Percentiles rank a stretch among this genome's conserved stretches.
Conservation (phyloP, 1,284 basidiomycete genomes). For the Malassezia japonica region DNA sequence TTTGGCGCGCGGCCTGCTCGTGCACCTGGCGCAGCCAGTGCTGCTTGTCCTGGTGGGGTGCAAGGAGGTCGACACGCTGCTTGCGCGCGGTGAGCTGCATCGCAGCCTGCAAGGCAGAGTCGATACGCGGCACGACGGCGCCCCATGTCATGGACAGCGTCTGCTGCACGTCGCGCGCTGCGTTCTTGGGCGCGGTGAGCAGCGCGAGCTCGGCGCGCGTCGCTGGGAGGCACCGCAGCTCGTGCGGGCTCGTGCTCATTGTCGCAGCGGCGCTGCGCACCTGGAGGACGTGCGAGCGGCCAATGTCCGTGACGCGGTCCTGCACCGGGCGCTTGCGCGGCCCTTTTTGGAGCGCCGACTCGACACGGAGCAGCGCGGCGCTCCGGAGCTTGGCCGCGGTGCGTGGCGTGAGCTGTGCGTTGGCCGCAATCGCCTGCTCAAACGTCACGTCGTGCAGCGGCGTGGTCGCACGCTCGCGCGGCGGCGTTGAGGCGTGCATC, state of each 20-base stretch:
- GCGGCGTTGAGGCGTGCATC: slow-evolving; percentile 3
- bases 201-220: slow-evolving; percentile 12
- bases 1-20: slow-evolving; percentile 6
- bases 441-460: slow-evolving; percentile 11
- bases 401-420: slow-evolving; percentile 8
- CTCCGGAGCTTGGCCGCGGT: slow-evolving; percentile 13
- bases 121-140: not conserved
- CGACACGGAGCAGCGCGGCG: slow-evolving; percentile 4
- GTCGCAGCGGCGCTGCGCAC: slow-evolving; percentile 8
- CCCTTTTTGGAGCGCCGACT: not conserved
- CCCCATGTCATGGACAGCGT: slow-evolving; percentile 7
- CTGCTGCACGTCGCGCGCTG: not conserved
- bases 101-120: not conserved
- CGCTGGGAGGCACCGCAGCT: slow-evolving; percentile 11
- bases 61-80: not conserved
- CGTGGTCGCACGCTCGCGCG: not conserved
- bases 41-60: slow-evolving; percentile 5
- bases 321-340: slow-evolving; percentile 15
- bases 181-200: not conserved
- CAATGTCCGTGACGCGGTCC: slow-evolving; percentile 11
- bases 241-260: slow-evolving; percentile 3
- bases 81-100: not conserved
- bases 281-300: slow-evolving; percentile 5
- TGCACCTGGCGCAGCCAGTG: slow-evolving; percentile 13
- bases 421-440: slow-evolving; percentile 8